Conservation (phyloP, 2,329 filamentous ascomycete species). For the Samsoniella hepiali region DNA sequence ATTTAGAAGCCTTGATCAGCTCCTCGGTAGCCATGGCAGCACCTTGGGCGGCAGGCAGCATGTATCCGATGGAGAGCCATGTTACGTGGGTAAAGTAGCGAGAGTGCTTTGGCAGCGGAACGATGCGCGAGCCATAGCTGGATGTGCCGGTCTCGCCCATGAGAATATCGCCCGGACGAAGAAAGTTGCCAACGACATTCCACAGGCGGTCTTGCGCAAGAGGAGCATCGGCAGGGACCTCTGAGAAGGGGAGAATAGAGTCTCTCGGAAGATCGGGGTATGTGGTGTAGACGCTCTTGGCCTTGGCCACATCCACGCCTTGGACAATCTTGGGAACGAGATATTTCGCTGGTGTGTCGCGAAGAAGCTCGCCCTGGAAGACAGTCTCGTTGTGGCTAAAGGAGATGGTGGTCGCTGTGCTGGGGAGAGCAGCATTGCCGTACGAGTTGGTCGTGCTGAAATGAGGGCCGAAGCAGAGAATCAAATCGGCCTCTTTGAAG, state of each 20-base stretch:
- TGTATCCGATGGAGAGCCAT: conserved; percentile 60
- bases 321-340: conserved; percentile 25
- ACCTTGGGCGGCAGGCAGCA: conserved; percentile 55
- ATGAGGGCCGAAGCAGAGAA: conserved; percentile 46
- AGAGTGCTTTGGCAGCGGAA: conserved; percentile 47
- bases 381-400: conserved; percentile 34
- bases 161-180: conserved; percentile 52
- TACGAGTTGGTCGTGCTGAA: conserved; percentile 46
- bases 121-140: conserved; percentile 50
- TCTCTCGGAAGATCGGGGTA: conserved; percentile 30
- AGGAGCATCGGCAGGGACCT: conserved; percentile 26
- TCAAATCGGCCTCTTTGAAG: conserved; percentile 40
- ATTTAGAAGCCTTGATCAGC: conserved; percentile 25
- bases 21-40: conserved; percentile 54
- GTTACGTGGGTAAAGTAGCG: conserved; percentile 49
- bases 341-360: conserved; percentile 28
- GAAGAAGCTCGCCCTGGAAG: conserved; percentile 30
- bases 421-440: conserved; percentile 36
- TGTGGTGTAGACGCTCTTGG: conserved; percentile 24
- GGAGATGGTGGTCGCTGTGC: conserved; percentile 30
- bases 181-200: conserved; percentile 43
- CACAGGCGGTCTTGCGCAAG: conserved; percentile 50
- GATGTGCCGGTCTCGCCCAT: conserved; percentile 58
- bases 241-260: conserved; percentile 21
- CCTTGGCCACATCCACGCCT: conserved; percentile 24